Base-by-base conservation (phyloP, 306 rosid genomes). In the Casuarina equisetifolia region DNA sequence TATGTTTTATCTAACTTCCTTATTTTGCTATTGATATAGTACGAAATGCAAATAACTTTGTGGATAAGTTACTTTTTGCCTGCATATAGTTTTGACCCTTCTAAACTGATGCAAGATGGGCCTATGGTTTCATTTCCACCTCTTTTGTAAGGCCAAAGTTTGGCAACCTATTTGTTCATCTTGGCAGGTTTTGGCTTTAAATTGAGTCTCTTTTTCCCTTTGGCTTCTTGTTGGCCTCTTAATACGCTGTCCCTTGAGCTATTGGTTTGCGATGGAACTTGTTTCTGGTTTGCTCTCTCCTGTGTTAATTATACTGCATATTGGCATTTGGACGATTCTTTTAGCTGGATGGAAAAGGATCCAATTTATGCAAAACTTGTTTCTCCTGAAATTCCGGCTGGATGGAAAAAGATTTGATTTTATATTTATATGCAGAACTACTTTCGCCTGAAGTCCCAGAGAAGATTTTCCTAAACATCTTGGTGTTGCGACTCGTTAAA, bases 21-120 rank as follows among this genome's bases (percentile, higher is more conserved):
- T 67, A 68, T 61, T 45, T 85, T 70, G 25, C 72, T 46, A 58
- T 45, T 67, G 50, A 46, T 51, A 53, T 67, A 71, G 76, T 78
- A 16, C 50, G 55, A 69, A 53, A 25, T 46, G 53, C 71, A 48
- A 15, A 17, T 9, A 19, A 44, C 15, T 48, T 48, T 20, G 2
- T 63, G 74, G 13, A 25, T 84, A 58, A 52, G 10, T 63, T 43
- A 44, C 7, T 44, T 45, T 66, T 15, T 40, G 4, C 19, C 19
- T 55, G 19, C 35, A 16, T 45, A 17, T 40, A 10, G 64, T 55
- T 15, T 77, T 45, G 16, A 46, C 17, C 68, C 49, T n/a, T 42
- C 50, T 43, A 44, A 5, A 39, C 7, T 67, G 2, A 67, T 67
- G 50, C 25, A 40, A 40, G 50, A 66, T 32, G 69, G 69, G 44